phyloP scores from a whole-genome alignment of 2,329 filamentous ascomycete genomes.

The Neofusicoccum laricinum region DNA sequence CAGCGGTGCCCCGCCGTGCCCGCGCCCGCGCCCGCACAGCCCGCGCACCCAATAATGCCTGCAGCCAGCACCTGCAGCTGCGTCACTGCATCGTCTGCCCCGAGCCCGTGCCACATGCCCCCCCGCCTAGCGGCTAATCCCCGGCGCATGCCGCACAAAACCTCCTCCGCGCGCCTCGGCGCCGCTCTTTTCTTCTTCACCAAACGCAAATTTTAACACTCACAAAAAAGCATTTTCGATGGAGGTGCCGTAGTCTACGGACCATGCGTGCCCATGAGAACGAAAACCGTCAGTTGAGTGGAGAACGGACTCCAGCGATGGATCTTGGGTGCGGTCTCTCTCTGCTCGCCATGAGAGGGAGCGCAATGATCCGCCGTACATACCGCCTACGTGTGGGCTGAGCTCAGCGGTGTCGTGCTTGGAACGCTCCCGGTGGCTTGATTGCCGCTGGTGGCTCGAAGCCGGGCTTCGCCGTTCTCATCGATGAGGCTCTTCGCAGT shows the following conservation, averaged over 20 bases:
- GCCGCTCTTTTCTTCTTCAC: conserved; percentile 37
- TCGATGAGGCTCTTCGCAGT: too few species aligned
- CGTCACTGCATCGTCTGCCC: not conserved
- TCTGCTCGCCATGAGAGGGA: conserved; percentile 49
- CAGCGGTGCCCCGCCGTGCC: not conserved
- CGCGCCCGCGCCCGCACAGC: too few species aligned
- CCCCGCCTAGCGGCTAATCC: not conserved
- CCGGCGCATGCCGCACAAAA: not conserved
- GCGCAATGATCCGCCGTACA: conserved; percentile 61
- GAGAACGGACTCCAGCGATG: conserved; percentile 46
- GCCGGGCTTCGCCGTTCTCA: not conserved
- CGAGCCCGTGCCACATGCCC: not conserved
- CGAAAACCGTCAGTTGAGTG: conserved; percentile 59
- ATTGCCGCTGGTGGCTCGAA: not conserved
- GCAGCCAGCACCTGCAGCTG: not conserved
- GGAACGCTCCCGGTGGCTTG: not conserved
- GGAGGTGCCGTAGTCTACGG: conserved; percentile 40
- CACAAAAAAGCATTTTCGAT: conserved; percentile 58
- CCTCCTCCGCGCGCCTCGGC: not conserved
- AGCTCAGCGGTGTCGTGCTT: not conserved
- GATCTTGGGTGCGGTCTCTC: conserved; percentile 60
- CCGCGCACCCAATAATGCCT: too few species aligned
- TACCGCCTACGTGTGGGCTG: conserved; percentile 3
- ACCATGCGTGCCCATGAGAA: conserved; percentile 51
- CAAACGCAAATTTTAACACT: conserved; percentile 58